A percentile compares a stretch with the other conserved stretches of the same genome.
Evolutionary conservation across 2,329 filamentous ascomycete genomes (phyloP).

Genomic region (Madurella mycetomatis): DNA sequence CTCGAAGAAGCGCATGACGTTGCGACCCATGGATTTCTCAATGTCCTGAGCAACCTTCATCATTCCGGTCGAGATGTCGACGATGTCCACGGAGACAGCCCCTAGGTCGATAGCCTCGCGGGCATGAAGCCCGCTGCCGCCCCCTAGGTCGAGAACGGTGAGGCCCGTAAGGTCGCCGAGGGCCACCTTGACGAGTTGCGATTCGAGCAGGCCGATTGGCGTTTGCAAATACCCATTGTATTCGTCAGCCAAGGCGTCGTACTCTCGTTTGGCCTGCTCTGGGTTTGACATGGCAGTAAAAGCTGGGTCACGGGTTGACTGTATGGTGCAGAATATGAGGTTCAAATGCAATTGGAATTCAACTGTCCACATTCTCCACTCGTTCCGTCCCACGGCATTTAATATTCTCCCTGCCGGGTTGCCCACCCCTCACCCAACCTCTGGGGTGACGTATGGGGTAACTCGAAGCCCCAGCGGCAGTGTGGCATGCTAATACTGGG

Average conservation of each 20-base stretch:
- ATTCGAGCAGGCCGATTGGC: slow-evolving; percentile 10
- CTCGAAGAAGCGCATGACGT: slow-evolving; percentile 4
- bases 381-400: too few species aligned
- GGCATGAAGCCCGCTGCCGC: slow-evolving; percentile 29
- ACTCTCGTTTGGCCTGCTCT: neutral
- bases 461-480: too few species aligned
- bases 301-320: neutral
- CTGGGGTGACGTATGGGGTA: too few species aligned
- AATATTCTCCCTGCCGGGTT: too few species aligned
- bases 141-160: slow-evolving; percentile 30
- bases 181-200: slow-evolving; percentile 18
- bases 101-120: slow-evolving; percentile 27
- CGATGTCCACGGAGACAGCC: slow-evolving; percentile 27
- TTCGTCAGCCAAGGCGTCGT: neutral
- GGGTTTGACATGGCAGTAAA: neutral
- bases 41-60: slow-evolving; percentile 21
- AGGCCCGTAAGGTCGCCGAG: slow-evolving; percentile 26
- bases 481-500: too few species aligned
- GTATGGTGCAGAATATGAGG: neutral
- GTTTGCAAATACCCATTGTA: too few species aligned
- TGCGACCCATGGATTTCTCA: neutral
- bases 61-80: slow-evolving; percentile 30
- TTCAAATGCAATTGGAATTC: too few species aligned
- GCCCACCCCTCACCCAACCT: too few species aligned
- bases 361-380: too few species aligned